phyloP scores from a whole-genome alignment of 2,329 filamentous ascomycete genomes.

The Fusarium miscanthi region DNA sequence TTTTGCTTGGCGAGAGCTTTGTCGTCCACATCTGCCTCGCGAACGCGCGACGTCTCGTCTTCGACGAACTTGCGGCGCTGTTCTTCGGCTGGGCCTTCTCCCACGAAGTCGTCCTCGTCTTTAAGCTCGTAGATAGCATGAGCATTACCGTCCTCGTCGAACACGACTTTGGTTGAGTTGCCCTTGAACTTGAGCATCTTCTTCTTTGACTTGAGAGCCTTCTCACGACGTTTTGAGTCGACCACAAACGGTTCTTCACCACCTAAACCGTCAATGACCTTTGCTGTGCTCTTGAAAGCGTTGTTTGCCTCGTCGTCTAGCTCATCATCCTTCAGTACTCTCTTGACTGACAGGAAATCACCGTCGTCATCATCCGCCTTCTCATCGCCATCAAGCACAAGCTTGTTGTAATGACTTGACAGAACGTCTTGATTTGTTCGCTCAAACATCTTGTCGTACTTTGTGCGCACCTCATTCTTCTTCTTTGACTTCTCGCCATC shows the following conservation, averaged over 20 bases:
- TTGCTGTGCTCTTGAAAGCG: conserved; percentile 58
- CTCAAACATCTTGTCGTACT: conserved; percentile 98
- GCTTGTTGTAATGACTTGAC: conserved; percentile 91
- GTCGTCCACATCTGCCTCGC: conserved; percentile 81
- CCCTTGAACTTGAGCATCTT: conserved; percentile 91
- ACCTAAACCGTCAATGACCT: conserved; percentile 74
- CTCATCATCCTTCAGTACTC: conserved; percentile 80
- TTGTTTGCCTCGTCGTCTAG: conserved; percentile 62
- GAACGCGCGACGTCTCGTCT: conserved; percentile 76
- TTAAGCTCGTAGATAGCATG: conserved; percentile 91
- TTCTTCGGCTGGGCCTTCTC: conserved; percentile 78
- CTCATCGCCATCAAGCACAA: conserved; percentile 72
- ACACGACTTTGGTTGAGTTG: conserved; percentile 85
- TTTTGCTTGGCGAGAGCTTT: conserved; percentile 84
- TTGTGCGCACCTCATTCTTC: conserved; percentile 84
- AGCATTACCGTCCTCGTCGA: conserved; percentile 89
- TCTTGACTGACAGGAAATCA: conserved; percentile 90
- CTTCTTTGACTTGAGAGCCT: conserved; percentile 95
- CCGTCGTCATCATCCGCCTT: conserved; percentile 68
- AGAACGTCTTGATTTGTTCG: conserved; percentile 94
- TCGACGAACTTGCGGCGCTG: conserved; percentile 84
- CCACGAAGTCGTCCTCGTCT: conserved; percentile 82
- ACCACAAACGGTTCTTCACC: conserved; percentile 81
- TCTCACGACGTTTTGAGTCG: conserved; percentile 95
- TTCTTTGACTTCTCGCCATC: conserved; percentile 68